Base-by-base conservation (phyloP, 2,329 filamentous ascomycete species). In the Diaporthe capsici region DNA sequence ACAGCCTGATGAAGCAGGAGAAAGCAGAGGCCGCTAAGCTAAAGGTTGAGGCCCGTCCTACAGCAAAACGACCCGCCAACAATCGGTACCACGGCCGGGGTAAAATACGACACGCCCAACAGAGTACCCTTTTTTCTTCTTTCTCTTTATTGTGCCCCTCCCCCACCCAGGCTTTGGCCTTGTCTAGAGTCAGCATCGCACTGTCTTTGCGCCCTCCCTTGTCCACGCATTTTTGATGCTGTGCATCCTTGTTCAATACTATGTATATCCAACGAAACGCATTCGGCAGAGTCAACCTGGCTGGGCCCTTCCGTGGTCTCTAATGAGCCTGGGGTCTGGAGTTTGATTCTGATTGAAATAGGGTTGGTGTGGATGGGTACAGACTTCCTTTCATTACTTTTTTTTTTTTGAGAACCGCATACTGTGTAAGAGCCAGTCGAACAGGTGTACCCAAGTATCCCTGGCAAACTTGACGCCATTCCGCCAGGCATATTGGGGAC, bases 291-390 rank as follows among this genome's bases (percentile, higher is more conserved):
- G 65, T 70, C 42, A 55, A 61, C 58, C 55, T 57, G 65, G 72
- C 61, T 57, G 31, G 65, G 61, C 39, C 58, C 31, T 22, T 42
- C 65, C 65, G 31, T 31, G 25, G 49, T 55, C 65, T 68, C 61
- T 28, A 47, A 60, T 47, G 25, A 70, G 60, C 47, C 10, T 44
- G 37, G 28, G 39, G 39, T 28, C 20, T 51, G 34, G 39, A 34
- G 60, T 73, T 57, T 74, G 72, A 60, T 68, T 58, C 72, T 74
- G 61, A 68, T 58, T 68, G 61, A 68, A 65, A n/a, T 25, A 58
- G 47, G 49, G 58, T 67, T 55, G 65, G 34, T 42, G 65, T 28
- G 65, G 65, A 55, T 70, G 65, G 65, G 49, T 53, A 70, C 65
- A 70, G 65, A 53, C 65, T 20, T 70, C 65, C 65, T 70, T 55